These are phyloP conservation scores for Cokeromyces recurvatus DNA, from an alignment of 371 early-diverging fungal species.

Conservation along the genomic window DNA sequence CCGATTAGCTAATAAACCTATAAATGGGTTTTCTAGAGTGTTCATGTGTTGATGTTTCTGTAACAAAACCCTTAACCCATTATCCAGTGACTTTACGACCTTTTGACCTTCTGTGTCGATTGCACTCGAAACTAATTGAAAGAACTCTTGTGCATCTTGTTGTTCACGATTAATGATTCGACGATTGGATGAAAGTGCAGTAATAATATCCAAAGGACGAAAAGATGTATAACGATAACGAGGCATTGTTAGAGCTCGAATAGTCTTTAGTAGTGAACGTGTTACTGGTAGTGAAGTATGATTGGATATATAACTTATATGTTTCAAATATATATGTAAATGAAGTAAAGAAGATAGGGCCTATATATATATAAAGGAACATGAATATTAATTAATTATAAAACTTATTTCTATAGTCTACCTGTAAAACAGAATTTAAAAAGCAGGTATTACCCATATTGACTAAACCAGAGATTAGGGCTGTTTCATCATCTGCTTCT, in stretches of 20 bases:
- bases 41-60: too few relatives aligned
- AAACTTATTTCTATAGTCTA: slow-evolving; percentile 3
- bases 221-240: slow-evolving; percentile 22
- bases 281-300: slow-evolving; percentile 29
- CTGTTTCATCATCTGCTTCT: slow-evolving; percentile 8
- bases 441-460: slow-evolving; percentile 92
- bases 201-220: slow-evolving; percentile 32
- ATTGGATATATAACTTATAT: slow-evolving; percentile 10
- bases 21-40: slow-evolving; percentile 44
- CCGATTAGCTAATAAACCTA: slow-evolving; percentile 61
- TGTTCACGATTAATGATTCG: slow-evolving; percentile 67
- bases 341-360: slow-evolving; percentile 39
- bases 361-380: too few relatives aligned
- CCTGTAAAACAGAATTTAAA: slow-evolving; percentile 85
- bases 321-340: slow-evolving; percentile 30
- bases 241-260: slow-evolving; percentile 28
- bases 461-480: slow-evolving; percentile 56
- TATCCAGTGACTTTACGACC: slow-evolving; percentile 10
- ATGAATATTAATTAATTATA: not conserved
- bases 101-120: slow-evolving; percentile 58
- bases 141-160: slow-evolving; percentile 93
- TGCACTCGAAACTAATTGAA: slow-evolving; percentile 76
- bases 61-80: slow-evolving; percentile 16
- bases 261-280: slow-evolving; percentile 27
- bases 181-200: slow-evolving; percentile 28